A percentile compares a stretch with the other conserved stretches of the same genome.
Conservation (phyloP, 2,329 filamentous ascomycete species). For the Sporothrix luriei region DNA sequence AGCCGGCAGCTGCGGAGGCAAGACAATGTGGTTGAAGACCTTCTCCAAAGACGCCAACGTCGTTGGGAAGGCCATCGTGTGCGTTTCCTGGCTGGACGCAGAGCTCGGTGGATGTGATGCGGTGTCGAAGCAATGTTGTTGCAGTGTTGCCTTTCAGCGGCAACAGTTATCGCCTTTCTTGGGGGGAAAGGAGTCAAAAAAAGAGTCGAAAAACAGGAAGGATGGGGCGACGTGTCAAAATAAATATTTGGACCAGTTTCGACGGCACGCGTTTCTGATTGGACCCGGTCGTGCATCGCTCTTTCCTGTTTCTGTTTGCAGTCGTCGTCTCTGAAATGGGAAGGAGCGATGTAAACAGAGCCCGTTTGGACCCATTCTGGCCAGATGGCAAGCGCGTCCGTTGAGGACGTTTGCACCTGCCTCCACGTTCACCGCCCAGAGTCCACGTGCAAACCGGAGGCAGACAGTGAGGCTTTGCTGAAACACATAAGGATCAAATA, state of each 20-base stretch:
- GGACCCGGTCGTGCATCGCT: background rate
- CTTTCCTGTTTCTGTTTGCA: background rate
- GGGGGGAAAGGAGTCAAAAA: no score
- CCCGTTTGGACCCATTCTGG: background rate
- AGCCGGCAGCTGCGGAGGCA: background rate
- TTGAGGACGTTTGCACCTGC: no score
- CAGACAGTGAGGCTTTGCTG: background rate
- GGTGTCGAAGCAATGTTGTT: no score
- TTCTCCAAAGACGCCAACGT: background rate
- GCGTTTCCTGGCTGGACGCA: background rate
- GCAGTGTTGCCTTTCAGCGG: no score
- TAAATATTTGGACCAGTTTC: background rate
- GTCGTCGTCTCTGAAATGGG: background rate
- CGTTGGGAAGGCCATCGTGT: background rate
- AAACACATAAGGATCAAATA: no score
- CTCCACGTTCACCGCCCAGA: no score
- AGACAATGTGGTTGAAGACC: background rate
- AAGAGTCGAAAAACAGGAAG: background rate
- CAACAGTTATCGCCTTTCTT: no score
- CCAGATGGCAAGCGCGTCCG: no score
- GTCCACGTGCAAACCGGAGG: background rate
- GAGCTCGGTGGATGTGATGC: background rate
- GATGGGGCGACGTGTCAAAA: background rate
- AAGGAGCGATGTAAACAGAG: conserved; percentile 20
- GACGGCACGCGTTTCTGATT: background rate